These are phyloP conservation scores for Iris pallida DNA, from an alignment of 116 monocot species.

Conservation along the genomic window DNA sequence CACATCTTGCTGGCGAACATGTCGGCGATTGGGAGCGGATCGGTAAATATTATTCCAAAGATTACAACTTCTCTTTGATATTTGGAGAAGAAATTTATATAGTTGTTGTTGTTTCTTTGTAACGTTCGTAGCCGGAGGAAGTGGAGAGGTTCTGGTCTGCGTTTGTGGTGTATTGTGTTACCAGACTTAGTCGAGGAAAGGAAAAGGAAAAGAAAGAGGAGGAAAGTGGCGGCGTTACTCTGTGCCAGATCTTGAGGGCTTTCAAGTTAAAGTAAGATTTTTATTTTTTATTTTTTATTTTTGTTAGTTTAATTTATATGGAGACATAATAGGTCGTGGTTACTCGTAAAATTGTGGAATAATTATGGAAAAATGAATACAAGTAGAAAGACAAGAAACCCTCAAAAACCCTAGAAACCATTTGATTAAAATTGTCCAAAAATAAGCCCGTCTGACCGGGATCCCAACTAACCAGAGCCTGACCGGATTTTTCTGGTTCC, in stretches of 20 bases:
- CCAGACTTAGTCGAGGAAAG: conserved; percentile 37
- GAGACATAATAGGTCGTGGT: too few relatives aligned
- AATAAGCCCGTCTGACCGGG: too few relatives aligned
- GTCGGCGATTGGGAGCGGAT: conserved; percentile 54
- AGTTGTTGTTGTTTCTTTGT: not conserved
- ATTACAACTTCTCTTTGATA: not conserved
- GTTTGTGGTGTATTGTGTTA: conserved; percentile 67
- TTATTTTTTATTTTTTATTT: conserved; percentile 1
- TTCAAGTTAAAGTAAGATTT: conserved; percentile 48
- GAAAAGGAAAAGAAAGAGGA: conserved; percentile 28
- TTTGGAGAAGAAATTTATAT: not conserved
- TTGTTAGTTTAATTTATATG: not conserved
- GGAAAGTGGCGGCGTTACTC: conserved; percentile 21
- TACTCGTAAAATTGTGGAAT: too few relatives aligned
- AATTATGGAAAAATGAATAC: too few relatives aligned
- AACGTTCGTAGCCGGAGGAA: conserved; percentile 47
- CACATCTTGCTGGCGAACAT: conserved; percentile 36
- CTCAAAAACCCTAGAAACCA: too few relatives aligned
- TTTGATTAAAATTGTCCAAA: too few relatives aligned
- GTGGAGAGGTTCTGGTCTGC: conserved; percentile 66
- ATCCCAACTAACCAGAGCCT: too few relatives aligned
- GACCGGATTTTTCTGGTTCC: too few relatives aligned
- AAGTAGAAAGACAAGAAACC: too few relatives aligned
- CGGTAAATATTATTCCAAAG: conserved; percentile 28
- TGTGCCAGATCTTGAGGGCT: conserved; percentile 63